A percentile compares a stretch with the other conserved stretches of the same genome.
Evolutionary conservation across 2,329 filamentous ascomycete species (phyloP).

Genomic region (Amauroascus niger): DNA sequence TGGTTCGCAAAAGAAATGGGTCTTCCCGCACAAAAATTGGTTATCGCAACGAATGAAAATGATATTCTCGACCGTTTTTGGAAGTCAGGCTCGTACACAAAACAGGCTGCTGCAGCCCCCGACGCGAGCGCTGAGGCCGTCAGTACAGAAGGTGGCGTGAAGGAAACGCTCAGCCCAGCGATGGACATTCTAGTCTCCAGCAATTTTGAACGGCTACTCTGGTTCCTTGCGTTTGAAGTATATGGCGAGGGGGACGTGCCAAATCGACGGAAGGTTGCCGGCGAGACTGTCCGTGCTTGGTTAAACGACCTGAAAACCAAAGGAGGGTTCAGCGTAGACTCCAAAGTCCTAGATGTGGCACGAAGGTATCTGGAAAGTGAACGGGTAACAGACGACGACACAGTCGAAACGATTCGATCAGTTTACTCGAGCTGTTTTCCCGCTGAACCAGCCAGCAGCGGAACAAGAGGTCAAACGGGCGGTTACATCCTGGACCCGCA

Average conservation of each 20-base stretch:
- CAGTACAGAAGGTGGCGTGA: conserved; percentile 61
- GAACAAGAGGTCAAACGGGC: conserved; percentile 36
- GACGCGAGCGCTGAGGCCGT: conserved; percentile 39
- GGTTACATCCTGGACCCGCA: conserved; percentile 89
- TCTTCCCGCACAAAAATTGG: conserved; percentile 74
- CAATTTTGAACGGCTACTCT: conserved; percentile 92
- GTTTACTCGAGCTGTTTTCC: conserved; percentile 50
- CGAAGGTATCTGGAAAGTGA: conserved; percentile 73
- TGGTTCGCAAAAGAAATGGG: conserved; percentile 91
- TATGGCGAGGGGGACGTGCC: conserved; percentile 50
- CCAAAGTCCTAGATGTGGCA: conserved; percentile 61
- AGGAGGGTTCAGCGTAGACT: conserved; percentile 73
- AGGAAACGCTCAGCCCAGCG: conserved; percentile 84
- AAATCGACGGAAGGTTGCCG: conserved; percentile 42
- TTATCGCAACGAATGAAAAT: conserved; percentile 94
- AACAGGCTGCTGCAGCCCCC: conserved; percentile 47
- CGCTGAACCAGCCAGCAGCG: conserved; percentile 29
- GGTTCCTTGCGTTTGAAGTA: conserved; percentile 77
- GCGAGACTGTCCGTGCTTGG: conserved; percentile 69
- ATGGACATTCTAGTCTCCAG: conserved; percentile 97
- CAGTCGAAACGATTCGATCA: conserved; percentile 54
- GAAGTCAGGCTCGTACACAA: conserved; percentile 78
- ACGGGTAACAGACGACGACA: conserved; percentile 54
- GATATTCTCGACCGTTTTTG: conserved; percentile 95
- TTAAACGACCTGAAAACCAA: conserved; percentile 67